Evolutionary conservation across 371 early-diverging fungal genomes (phyloP), one percentile per base, ranked within the genome.

Genomic region (Mucor indicus): DNA sequence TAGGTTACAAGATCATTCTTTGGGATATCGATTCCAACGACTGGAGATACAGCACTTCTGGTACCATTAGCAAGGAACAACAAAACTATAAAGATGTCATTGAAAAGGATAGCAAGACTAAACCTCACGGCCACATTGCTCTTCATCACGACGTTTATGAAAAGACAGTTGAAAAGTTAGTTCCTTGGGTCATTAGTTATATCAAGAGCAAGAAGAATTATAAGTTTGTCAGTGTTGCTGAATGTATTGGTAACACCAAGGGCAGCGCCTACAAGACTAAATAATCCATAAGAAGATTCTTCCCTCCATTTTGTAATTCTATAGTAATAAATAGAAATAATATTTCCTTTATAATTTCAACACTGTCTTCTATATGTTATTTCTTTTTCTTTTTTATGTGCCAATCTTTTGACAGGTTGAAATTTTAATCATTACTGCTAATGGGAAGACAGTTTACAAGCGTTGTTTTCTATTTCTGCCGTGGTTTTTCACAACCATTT

Each of bases 161-260:
- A 50, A 70, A 70, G 53, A 72, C 76, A 19, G 75, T 62, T 23
- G 66, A 64, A 0, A 39, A 62, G 38, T 55, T 75, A 38, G 64
- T 67, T 37, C 69, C 60, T 23, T 54, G 55, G 48, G 62, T 75
- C 30, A 75, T 73, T 37, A 48, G 60, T 5, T 62, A 65, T 31
- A 65, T 80, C 38, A 53, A 53, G 50, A 30, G 37, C 23, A 73
- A 69, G 60, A 54, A 61, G 49, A 66, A 59, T 24, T 70, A 69
- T 50, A 65, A 62, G 50, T 63, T 72, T 43, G 67, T 62, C 31
- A 62, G 60, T 38, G 72, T 75, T 36, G 69, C 70, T 45, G 70
- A 69, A 42, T 75, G 76, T 51, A 41, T 69, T 27, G 69, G 65
- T 32, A 44, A 52, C 17, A 49, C 53, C 25, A 56, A 56, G 53